Base-by-base conservation (phyloP, 2,329 filamentous ascomycete genomes). In the Myriosclerotinia duriaeana region DNA sequence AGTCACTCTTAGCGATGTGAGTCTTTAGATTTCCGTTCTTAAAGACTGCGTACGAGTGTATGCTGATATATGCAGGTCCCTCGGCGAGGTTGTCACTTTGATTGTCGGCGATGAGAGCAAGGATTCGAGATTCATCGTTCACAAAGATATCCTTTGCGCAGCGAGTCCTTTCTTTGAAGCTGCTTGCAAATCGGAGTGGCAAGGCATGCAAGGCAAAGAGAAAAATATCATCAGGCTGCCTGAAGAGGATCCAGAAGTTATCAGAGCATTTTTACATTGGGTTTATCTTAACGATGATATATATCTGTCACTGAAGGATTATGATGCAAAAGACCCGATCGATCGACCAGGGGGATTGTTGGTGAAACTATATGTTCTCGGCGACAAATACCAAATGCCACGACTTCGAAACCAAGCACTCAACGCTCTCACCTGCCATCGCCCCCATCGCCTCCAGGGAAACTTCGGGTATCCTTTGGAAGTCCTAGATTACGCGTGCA, bases 141-240 rank as follows among this genome's bases (percentile, higher is more conserved):
- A 70, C 50, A 64, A 69, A 60, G 60, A 67, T 3, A 17, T 69
- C 2, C 66, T 72, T 11, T 69, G 66, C 53, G 59, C 66, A 2
- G 53, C 59, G 5, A 70, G 67, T 26, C 46, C 42, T 26, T 67
- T 68, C 38, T 69, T 69, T 56, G 44, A 68, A 46, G 64, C 64
- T 15, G 53, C 55, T 12, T 68, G 61, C 59, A 68, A 71, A 48
- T 54, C 56, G 0, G 62, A 64, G 46, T 66, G 65, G 53, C 64
- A 56, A 63, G 54, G 12, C 46, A 17, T 4, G 46, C 64, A 56
- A 63, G 58, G 12, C 46, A 17, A 4, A 40, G 66, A 46, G 40
- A 64, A 20, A 48, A 34, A 11, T 30, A 58, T 61, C 6, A 66
- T 70, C 42, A 62, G 36, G 5, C 52, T 71, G 8, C 58, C 58